Percentiles rank a stretch among this genome's conserved stretches.
phyloP scores from a whole-genome alignment of 129 eudicot genomes.

The Flaveria linearis region DNA sequence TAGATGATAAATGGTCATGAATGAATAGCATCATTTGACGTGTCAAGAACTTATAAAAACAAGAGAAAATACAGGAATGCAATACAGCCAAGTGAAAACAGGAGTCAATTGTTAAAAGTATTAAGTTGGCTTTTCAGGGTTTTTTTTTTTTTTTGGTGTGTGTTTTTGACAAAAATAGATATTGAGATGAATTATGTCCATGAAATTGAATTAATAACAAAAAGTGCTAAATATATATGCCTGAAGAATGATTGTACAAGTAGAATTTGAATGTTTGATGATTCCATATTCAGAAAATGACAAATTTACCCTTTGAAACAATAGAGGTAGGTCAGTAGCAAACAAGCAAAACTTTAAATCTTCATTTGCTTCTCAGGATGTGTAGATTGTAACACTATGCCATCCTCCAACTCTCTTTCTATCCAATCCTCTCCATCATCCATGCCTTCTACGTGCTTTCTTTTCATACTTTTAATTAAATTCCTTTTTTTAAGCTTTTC shows the following conservation, averaged over 20 bases:
- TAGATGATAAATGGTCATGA: background rate
- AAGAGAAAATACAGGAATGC: background rate
- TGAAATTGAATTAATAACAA: background rate
- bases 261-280: background rate
- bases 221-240: background rate
- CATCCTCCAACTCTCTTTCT: slow-evolving; percentile 67
- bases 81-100: background rate
- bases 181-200: background rate
- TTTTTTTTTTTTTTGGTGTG: background rate
- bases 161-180: background rate
- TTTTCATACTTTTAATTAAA: slow-evolving; percentile 26
- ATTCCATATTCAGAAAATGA: slow-evolving; percentile 34
- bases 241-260: slow-evolving; percentile 12
- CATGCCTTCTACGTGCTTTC: slow-evolving; percentile 24
- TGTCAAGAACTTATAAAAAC: background rate
- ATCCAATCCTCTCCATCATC: slow-evolving; percentile 56
- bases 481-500: slow-evolving; percentile 53
- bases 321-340: slow-evolving; percentile 1
- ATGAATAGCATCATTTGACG: background rate
- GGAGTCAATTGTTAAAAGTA: background rate
- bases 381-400: slow-evolving; percentile 42
- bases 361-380: slow-evolving; percentile 37
- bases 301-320: slow-evolving; percentile 22
- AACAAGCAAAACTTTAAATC: slow-evolving; percentile 18
- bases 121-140: background rate